Evolutionary conservation across 768 basidiomycete genomes (phyloP), one percentile per base, ranked within the genome.

Genomic region (Imleria badia): DNA sequence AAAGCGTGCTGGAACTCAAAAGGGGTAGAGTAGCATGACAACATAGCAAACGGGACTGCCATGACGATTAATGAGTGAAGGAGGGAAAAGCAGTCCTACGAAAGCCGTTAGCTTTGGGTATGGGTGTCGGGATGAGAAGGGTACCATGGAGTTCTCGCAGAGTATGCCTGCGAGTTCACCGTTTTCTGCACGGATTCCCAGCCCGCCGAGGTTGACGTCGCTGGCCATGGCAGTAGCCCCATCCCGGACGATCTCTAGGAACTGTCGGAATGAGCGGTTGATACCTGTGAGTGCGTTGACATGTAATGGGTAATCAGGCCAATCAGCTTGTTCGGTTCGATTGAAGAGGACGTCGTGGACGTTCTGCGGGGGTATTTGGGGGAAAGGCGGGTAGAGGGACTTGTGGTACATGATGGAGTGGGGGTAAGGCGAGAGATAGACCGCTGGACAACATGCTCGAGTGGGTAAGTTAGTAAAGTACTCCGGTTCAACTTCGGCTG

Each of bases 101-200:
- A 45, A 12, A 23, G 8, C 10, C 1, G 40, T 63, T 12, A 52
- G 19, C 3, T 3, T 20, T 29, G 9, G 51, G 23, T 33, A n/a
- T 15, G 51, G 30, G 14, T 33, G 15, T 15, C 9, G 0, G 12
- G 33, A 9, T 3, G 30, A 47, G 31, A 36, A 45, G 15, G 7
- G 67, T 69, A 88, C 89, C 66, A 84, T 64, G 34, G 80, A 84
- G 64, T 91, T 91, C 43, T 85, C 78, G 67, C 81, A 82, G 64
- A 89, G 78, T 15, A 91, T 80, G 7, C 86, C 89, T 20, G 89
- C 75, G 22, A 89, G 80, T 48, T 87, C 84, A 0, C 75, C 75
- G 19, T 78, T 73, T 40, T 72, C 73, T 0, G 68, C 66, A 6
- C 68, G 62, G 12, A 91, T 63, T 0, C 79, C 86, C 2, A 87